Conservation (phyloP, 1,139 yeast genomes). For the Zhuliangozyma parablackwelliae region DNA sequence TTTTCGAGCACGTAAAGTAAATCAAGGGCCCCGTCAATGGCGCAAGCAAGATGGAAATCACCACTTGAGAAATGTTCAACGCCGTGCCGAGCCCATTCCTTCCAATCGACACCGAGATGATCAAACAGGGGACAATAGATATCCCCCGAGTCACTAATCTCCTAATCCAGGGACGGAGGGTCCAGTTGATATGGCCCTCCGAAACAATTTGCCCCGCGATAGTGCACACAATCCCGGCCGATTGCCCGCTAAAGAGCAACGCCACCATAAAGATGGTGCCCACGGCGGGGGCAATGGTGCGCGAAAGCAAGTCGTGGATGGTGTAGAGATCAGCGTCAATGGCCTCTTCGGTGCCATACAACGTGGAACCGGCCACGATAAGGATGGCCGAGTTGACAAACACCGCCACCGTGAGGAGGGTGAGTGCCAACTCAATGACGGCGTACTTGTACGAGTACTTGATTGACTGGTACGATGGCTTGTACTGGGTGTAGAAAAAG, state of each 20-base stretch:
- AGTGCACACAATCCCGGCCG: conserved; percentile 84
- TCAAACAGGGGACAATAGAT: conserved; percentile 69
- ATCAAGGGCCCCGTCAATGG: conserved; percentile 74
- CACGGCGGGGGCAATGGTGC: conserved; percentile 62
- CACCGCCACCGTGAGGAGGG: conserved; percentile 68
- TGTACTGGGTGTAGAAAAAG: conserved; percentile 42
- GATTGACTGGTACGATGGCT: conserved; percentile 63
- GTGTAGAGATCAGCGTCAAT: conserved; percentile 71
- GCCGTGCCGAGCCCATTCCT: conserved; percentile 59
- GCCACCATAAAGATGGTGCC: conserved; percentile 79
- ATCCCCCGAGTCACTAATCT: conserved; percentile 66
- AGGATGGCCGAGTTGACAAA: conserved; percentile 78
- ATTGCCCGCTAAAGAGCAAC: conserved; percentile 68
- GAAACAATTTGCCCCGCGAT: conserved; percentile 84
- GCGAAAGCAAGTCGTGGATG: conserved; percentile 55
- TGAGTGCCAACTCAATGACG: conserved; percentile 57
- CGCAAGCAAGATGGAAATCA: conserved; percentile 67
- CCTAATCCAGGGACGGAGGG: conserved; percentile 70
- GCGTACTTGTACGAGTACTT: conserved; percentile 64
- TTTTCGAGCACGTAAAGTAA: conserved; percentile 62
- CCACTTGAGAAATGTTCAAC: conserved; percentile 73
- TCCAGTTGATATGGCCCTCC: conserved; percentile 81
- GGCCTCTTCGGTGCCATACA: conserved; percentile 63
- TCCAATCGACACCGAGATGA: conserved; percentile 60
- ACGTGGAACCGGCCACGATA: conserved; percentile 70